Evolutionary conservation across 2,329 filamentous ascomycete species (phyloP).

Genomic region (Escovopsis sp.): DNA sequence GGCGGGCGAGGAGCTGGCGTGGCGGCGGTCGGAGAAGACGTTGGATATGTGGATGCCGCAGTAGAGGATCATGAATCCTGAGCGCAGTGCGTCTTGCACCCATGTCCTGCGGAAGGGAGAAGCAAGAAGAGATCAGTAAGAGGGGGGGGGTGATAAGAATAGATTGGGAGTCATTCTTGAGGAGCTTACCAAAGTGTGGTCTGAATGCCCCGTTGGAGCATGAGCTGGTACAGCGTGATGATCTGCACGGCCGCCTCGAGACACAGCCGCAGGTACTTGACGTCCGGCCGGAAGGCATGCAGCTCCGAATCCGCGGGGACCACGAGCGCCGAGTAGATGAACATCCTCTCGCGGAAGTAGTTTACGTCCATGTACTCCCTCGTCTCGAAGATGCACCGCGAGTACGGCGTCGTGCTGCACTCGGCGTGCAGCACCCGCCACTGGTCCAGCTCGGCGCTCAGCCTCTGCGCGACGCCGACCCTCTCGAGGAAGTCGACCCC

Average conservation of each 20-base stretch:
- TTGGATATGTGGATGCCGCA: slow-evolving; percentile 5
- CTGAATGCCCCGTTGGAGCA: slow-evolving; percentile 2
- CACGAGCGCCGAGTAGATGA: slow-evolving; percentile 3
- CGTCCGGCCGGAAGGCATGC: slow-evolving; percentile 1
- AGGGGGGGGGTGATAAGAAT: too few relatives aligned
- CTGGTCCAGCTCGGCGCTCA: slow-evolving; percentile 1
- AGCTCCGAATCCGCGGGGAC: slow-evolving; percentile 2
- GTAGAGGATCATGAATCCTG: slow-evolving; percentile 4
- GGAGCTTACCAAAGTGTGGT: slow-evolving; percentile 2
- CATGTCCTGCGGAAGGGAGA: not conserved
- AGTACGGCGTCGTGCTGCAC: slow-evolving; percentile 1
- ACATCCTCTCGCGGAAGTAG: slow-evolving; percentile 3
- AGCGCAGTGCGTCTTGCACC: slow-evolving; percentile 4
- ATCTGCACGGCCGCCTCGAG: slow-evolving; percentile 3
- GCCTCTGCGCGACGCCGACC: not conserved
- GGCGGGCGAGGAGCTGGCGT: not conserved
- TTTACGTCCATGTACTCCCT: slow-evolving; percentile 4
- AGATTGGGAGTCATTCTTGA: too few relatives aligned
- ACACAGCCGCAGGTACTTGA: slow-evolving; percentile 3
- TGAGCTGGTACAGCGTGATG: slow-evolving; percentile 2
- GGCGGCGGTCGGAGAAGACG: slow-evolving; percentile 1
- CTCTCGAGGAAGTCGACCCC: not conserved
- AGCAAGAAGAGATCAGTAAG: not conserved
- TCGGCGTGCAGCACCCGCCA: not conserved
- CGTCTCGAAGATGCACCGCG: slow-evolving; percentile 2